Percentiles rank a stretch among this genome's conserved stretches.
Evolutionary conservation across 768 basidiomycete genomes (phyloP).

Genomic region (Tylopilus sp.): DNA sequence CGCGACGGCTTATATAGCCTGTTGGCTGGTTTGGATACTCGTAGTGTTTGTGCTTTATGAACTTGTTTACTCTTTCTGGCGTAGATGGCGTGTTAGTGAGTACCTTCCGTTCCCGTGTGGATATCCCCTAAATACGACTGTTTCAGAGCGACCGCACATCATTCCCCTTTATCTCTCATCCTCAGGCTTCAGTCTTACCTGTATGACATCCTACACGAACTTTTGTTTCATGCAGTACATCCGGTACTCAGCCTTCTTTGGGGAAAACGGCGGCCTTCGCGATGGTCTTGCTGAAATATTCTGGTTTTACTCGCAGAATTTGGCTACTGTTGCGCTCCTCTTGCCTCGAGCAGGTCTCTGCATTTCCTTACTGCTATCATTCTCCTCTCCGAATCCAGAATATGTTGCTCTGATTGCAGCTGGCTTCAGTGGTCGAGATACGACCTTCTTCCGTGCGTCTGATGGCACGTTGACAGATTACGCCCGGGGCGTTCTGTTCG

Average conservation of each 20-base stretch:
- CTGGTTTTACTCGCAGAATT: slow-evolving; percentile 81
- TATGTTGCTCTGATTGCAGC: slow-evolving; percentile 45
- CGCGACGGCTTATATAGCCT: slow-evolving; percentile 78
- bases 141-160: slow-evolving; percentile 75
- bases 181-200: slow-evolving; percentile 69
- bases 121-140: background rate
- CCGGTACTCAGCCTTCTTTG: slow-evolving; percentile 64
- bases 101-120: slow-evolving; percentile 25
- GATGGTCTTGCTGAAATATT: slow-evolving; percentile 79
- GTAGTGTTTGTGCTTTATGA: slow-evolving; percentile 76
- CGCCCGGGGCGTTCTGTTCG: slow-evolving; percentile 72
- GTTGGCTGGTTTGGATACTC: slow-evolving; percentile 73
- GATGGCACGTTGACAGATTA: slow-evolving; percentile 72
- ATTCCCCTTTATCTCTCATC: slow-evolving; percentile 82
- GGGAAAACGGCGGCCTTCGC: slow-evolving; percentile 45
- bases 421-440: slow-evolving; percentile 54
- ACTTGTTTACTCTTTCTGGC: slow-evolving; percentile 66
- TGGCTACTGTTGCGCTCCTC: slow-evolving; percentile 77
- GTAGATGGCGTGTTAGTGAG: slow-evolving; percentile 80
- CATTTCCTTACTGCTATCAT: slow-evolving; percentile 68
- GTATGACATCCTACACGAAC: slow-evolving; percentile 75
- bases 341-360: slow-evolving; percentile 79
- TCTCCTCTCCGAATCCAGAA: slow-evolving; percentile 48
- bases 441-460: slow-evolving; percentile 64
- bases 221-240: slow-evolving; percentile 84